Evolutionary conservation across 179 eudicot genomes (phyloP), one percentile per base, ranked within the genome.

Genomic region (Spinacia oleracea): DNA sequence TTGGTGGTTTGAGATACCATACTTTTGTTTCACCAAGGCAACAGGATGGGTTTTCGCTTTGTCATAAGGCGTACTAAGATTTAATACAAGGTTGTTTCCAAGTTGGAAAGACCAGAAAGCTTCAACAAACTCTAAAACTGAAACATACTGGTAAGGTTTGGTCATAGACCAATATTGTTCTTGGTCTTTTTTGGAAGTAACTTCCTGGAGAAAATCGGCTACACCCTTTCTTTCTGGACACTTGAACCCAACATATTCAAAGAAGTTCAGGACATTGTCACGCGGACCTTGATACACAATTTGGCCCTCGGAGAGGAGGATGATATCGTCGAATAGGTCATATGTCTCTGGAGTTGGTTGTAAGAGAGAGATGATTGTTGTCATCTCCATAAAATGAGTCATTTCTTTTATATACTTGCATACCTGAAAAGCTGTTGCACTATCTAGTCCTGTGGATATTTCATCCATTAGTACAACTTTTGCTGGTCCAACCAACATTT

Each of bases 161-260:
- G 85, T 72, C 56, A 75, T 85, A 78, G 20, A 88, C 98, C 98
- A 94, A 73, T 94, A 94, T 38, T 92, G 94, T 56, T 86, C 80
- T 86, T 94, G 98, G 77, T 94, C 98, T 77, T 91, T 94, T 76
- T 64, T 78, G 20, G 98, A 94, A 58, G 93, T 94, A n/a, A 92
- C 97, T 79, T 94, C 97, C 80, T 92, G 98, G 10, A 92, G 90
- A 81, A 92, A 94, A 82, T 94, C 98, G 9, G 97, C 96, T 20
- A 89, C 89, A 38, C 91, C 96, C 85, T 94, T 94, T 46, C 98
- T 86, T 12, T 90, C 87, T 0, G 96, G 98, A 84, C 98, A 94
- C 80, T 82, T 90, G 83, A 94, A 94, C 18, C 98, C 98, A 75
- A 86, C 86, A 56, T 66, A 78, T 73, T 91, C 93, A 21, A 94